Evolutionary conservation across 768 basidiomycete species (phyloP), one percentile per base, ranked within the genome.

Genomic region (Tricholoma hemisulphureum): DNA sequence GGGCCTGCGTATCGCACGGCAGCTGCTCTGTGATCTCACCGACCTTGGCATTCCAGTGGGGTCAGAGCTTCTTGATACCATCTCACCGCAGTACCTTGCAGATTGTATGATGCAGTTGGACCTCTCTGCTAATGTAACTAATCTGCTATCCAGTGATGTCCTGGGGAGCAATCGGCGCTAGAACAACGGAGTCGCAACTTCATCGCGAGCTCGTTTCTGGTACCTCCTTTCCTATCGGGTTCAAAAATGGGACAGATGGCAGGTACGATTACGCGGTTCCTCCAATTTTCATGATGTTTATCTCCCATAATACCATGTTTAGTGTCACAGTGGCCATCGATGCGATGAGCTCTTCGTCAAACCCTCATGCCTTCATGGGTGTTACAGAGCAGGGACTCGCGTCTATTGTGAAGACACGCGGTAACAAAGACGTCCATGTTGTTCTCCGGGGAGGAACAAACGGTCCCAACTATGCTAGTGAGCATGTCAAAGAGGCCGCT

Each of bases 161-260:
- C 54, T 96, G 94, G 94, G 94, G 93, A 39, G 94, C 96, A 7
- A 98, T 99, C 62, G 96, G 97, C 23, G 97, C 97, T 1, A 83
- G 97, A 53, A 98, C 97, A 1, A 99, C 97, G 34, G 97, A 99
- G 73, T 93, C 91, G 3, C 96, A 98, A 73, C 85, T 99, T 7
- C 97, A 98, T 69, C 88, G 97, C 58, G 97, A 98, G 73, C 88
- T 98, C 45, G 95, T 94, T 4, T 94, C 91, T 3, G 96, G 95
- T 67, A 88, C 92, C 23, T 97, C 95, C 52, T 98, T 97, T 87
- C 95, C 97, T 20, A 93, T 98, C 62, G 93, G 94, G 8, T 99
- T 99, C 87, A 99, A 99, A 75, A 99, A 99, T 71, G 96, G 97
- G 54, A 99, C 97, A 3, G 96, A 98, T 71, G 97, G 97, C 55